Evolutionary conservation across 2,329 filamentous ascomycete species (phyloP), one percentile per base, ranked within the genome.

Genomic region (Xylaria polymorpha): DNA sequence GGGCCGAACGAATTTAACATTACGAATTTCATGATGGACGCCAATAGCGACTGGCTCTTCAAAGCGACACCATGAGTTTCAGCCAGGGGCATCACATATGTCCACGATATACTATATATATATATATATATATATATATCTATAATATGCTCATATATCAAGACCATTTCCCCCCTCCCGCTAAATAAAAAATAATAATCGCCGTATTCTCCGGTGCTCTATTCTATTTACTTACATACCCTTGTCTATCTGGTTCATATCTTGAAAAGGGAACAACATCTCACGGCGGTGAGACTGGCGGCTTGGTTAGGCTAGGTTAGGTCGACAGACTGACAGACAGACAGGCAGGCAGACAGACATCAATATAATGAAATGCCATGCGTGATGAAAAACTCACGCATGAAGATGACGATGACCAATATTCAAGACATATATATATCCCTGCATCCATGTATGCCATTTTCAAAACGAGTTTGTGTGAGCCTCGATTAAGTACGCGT

Each of bases 21-120:
- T 68, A 92, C 90, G 55, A 92, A 93, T 75, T 93, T 92, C 74
- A 92, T 91, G 87, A 86, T 92, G 37, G 91, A 93, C 80, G 89
- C 88, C 1, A 92, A 87, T 73, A 89, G 89, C 70, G 91, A 93
- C 78, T 93, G 91, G 91, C 84, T 93, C n/a, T 90, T 89, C 67
- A 90, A 90, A 75, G 84, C 67, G 14, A 69, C 71, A 4, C 66
- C 68, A 22, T 69, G 37, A 68, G 7, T 4, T 22, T 41, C 37
- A 41, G 12, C 44, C 9, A 22, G n/a, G 4, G 41, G 4, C 15
- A 3, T 29, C 25, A 29, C 25, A 29, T 29, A 29, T 29, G 4
- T 29, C 25, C 25, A 29, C n/a, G n/a, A n/a, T n/a, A n/a, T n/a
- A n/a, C 32, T 8, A 35, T 35, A 35, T 35, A 4, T 35, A 35